Base-by-base conservation (phyloP, 805 yeast genomes). In the Jamesozyma rosinii region DNA sequence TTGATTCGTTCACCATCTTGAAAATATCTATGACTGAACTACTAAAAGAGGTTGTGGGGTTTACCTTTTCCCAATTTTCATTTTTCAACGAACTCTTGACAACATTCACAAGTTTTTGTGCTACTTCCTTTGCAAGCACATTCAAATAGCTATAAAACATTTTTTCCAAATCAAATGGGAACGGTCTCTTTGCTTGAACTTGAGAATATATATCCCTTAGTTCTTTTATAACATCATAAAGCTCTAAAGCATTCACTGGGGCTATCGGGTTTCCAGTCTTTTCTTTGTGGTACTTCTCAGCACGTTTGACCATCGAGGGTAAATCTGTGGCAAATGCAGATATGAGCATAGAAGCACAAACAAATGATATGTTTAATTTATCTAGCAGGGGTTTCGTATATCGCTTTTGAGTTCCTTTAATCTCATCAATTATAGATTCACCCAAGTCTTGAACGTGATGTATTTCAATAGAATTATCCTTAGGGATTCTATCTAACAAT, bases 21-120 rank as follows among this genome's bases (percentile, higher is more conserved):
- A 83, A 81, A 13, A 83, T 71, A 56, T 84, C 92, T 19, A 74
- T 56, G 1, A 82, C 83, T 0, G 90, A 83, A 2, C 76, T 66
- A 47, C 86, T 78, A 53, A 70, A 69, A 1, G 54, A 54, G 5
- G 66, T 65, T 1, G 61, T 65, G 36, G 69, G 66, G 47, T 76
- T 76, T 15, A 78, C 53, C 0, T 81, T 77, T 40, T 68, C 64
- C 58, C 81, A 79, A 1, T 55, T 53, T 57, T 88, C 96, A 10
- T 67, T 71, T 9, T 67, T 65, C 3, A 85, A 19, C 8, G 44
- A 41, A 18, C 22, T 37, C 5, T 21, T 37, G 17, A 41, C 24
- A 2, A 37, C 40, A 13, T 20, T 18, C 18, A n/a, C 37, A 19
- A 41, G 6, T 21, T 41, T 41, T 11, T 36, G 26, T 5, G 17